Base-by-base conservation (phyloP, 2,329 filamentous ascomycete genomes). In the Aspergillus novoparasiticus region DNA sequence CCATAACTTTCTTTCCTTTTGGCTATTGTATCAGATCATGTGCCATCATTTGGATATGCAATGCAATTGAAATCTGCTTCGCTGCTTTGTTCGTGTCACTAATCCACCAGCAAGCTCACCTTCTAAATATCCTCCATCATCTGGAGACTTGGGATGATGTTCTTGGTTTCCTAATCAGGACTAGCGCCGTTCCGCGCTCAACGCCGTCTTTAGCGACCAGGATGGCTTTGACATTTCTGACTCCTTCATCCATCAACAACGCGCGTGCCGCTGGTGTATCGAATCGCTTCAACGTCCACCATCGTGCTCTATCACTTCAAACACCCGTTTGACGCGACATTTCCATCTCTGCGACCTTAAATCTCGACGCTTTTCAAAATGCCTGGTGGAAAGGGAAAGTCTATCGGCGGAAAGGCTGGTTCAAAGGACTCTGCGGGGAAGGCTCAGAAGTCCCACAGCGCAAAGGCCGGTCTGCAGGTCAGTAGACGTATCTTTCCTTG, bases 351-450 rank as follows among this genome's bases (percentile, higher is more conserved):
- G 71, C 71, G 72, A 74, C 71, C 64, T 59, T 63, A 69, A 68
- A 63, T 65, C 60, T 64, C 62, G 58, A 67, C 64, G 51, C 51
- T 68, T 69, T 67, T 72, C 73, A 79, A 77, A 74, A 90, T 90
- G 88, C 84, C 93, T 77, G 94, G 94, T 78, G 93, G 93, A 84
- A 97, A 97, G 87, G 94, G 94, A 86, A 96, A 93, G 85, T 92
- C 89, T 68, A 87, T 90, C 72, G 93, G 94, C 74, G 94, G 94
- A 77, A 97, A 96, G 89, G 94, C 90, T 63, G 92, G 92, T 73
- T 91, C 92, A 73, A 95, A 95, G 85, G 87, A 87, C 69, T 87
- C 85, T 74, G 89, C 89, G 78, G 92, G 91, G 84, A 97, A 97
- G 85, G 90, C 92, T 77, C 92, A 96, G 83, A 96, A 95, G 83